A percentile compares a stretch with the other conserved stretches of the same genome.
These are phyloP conservation scores for Staphylotrichum longicolle DNA, from an alignment of 495 filamentous ascomycete genomes.

Conservation along the genomic window DNA sequence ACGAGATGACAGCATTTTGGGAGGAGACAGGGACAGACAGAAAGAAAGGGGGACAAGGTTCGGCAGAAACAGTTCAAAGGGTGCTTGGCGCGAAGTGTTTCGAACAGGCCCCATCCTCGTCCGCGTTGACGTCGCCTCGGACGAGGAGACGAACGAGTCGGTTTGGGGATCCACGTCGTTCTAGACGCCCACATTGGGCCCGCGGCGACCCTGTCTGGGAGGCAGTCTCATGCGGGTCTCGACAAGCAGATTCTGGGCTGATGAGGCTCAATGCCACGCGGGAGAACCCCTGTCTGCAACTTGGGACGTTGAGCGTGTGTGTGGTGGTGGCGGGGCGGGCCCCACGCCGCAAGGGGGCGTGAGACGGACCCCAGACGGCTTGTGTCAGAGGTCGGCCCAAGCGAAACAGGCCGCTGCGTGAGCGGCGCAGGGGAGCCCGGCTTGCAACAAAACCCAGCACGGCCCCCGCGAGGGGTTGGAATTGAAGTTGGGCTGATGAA, in stretches of 20 bases:
- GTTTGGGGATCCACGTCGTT: background rate
- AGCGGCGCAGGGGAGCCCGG: slow-evolving; percentile 19
- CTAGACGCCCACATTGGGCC: slow-evolving; percentile 1
- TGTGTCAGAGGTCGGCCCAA: slow-evolving; percentile 36
- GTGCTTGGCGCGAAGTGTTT: slow-evolving; percentile 14
- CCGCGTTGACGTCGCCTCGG: background rate
- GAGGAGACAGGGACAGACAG: slow-evolving; percentile 8
- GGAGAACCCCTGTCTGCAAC: slow-evolving; percentile 7
- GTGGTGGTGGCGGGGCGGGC: slow-evolving; percentile 30
- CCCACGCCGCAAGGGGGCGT: slow-evolving; percentile 26
- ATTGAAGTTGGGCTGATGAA: background rate
- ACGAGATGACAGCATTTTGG: slow-evolving; percentile 17
- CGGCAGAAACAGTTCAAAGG: slow-evolving; percentile 17
- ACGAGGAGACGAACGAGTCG: background rate
- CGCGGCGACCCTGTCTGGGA: slow-evolving; percentile 9
- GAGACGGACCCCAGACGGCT: slow-evolving; percentile 40
- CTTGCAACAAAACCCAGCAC: slow-evolving; percentile 9
- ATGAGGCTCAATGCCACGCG: slow-evolving; percentile 9
- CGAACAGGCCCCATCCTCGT: slow-evolving; percentile 13
- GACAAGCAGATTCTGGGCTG: slow-evolving; percentile 14
- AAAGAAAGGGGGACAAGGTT: slow-evolving; percentile 13
- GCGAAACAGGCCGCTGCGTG: slow-evolving; percentile 31
- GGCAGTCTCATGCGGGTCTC: slow-evolving; percentile 14
- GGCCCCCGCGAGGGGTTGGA: slow-evolving; percentile 10
- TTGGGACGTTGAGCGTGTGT: slow-evolving; percentile 11